A percentile compares a stretch with the other conserved stretches of the same genome.
Conservation (phyloP, 2,329 filamentous ascomycete genomes). For the Cladosporium colombiae region DNA sequence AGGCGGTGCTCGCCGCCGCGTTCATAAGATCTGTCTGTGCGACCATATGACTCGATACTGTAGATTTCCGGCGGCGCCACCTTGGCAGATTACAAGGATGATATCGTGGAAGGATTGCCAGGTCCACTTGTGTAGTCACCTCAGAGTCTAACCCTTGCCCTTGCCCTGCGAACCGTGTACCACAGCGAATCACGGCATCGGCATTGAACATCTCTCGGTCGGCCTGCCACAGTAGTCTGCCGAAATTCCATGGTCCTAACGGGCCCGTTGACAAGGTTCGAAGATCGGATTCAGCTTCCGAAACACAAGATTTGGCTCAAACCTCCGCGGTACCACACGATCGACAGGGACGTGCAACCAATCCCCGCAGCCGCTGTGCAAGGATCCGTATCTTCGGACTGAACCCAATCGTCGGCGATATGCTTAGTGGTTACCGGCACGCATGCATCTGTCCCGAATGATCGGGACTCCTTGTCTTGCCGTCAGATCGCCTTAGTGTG, state of each 20-base stretch:
- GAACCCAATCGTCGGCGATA: background rate
- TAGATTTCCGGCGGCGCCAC: background rate
- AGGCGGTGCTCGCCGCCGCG: background rate
- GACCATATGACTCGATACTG: conserved; percentile 3
- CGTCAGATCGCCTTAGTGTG: background rate
- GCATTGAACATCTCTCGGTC: conserved; percentile 14
- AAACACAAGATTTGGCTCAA: conserved; percentile 12
- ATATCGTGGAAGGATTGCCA: background rate
- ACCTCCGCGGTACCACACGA: conserved; percentile 10
- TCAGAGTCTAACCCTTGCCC: background rate
- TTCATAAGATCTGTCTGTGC: conserved; percentile 2
- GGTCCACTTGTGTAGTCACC: background rate
- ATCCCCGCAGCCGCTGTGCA: background rate
- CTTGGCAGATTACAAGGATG: background rate
- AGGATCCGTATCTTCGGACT: background rate
- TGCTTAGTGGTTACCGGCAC: background rate
- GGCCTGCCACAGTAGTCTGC: conserved; percentile 2
- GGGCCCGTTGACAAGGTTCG: conserved; percentile 9
- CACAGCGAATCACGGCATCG: conserved; percentile 15
- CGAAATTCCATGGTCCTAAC: conserved; percentile 3
- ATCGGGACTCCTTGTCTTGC: background rate
- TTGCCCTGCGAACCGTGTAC: background rate
- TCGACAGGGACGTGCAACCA: conserved; percentile 7
- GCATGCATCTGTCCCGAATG: background rate
- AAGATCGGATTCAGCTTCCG: conserved; percentile 15